Conservation (phyloP, 495 filamentous ascomycete genomes). For the Clavariopsis aquatica region DNA sequence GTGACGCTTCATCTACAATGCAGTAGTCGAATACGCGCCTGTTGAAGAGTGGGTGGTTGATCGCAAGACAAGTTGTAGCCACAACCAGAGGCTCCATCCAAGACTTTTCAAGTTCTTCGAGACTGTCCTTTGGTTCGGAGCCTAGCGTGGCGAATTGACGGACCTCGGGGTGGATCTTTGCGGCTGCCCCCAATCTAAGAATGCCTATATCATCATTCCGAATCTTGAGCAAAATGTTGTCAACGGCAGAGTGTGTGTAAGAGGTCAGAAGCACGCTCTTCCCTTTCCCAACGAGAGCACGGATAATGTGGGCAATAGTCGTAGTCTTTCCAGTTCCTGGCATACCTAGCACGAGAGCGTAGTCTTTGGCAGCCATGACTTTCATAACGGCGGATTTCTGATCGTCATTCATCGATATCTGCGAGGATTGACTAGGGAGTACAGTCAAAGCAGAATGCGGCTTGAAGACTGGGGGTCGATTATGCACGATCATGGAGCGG, state of each 20-base stretch:
- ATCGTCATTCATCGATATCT: constrained; percentile 74
- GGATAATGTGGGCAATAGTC: constrained; percentile 95
- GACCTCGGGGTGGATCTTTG: constrained; percentile 86
- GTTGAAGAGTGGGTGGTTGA: constrained; percentile 84
- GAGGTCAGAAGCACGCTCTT: constrained; percentile 92
- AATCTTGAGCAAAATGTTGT: constrained; percentile 95
- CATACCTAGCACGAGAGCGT: constrained; percentile 95
- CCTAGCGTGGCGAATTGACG: constrained; percentile 78
- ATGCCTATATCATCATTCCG: constrained; percentile 75
- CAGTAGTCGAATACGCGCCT: constrained; percentile 95
- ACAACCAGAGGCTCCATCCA: constrained; percentile 86
- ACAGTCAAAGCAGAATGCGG: constrained; percentile 60
- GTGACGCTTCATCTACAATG: constrained; percentile 96
- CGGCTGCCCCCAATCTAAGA: constrained; percentile 74
- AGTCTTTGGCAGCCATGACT: constrained; percentile 92
- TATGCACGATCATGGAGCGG: constrained; percentile 74
- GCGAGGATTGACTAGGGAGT: constrained; percentile 49
- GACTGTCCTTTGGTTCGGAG: constrained; percentile 64
- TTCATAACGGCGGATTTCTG: constrained; percentile 85
- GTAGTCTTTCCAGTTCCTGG: constrained; percentile 98
- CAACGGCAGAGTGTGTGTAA: constrained; percentile 95
- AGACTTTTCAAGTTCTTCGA: constrained; percentile 78
- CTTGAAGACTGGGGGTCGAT: constrained; percentile 72
- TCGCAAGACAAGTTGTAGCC: constrained; percentile 89
- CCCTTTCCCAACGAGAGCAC: constrained; percentile 80